Conservation (phyloP, 371 early-diverging fungal species). For the Paraphysoderma sedebokerense region DNA sequence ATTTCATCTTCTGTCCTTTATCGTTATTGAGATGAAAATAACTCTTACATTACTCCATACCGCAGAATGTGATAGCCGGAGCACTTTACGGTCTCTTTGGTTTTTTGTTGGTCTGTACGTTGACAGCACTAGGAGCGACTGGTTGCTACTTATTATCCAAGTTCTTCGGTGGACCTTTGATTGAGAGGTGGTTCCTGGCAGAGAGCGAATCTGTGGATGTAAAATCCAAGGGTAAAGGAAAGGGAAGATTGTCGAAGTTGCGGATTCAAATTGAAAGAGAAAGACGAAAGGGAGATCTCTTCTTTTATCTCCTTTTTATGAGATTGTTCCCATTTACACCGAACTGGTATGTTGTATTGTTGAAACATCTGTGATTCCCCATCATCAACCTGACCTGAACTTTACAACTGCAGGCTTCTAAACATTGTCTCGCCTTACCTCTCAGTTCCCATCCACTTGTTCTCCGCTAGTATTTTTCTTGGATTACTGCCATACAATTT, state of each 20-base stretch:
- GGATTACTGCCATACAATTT: constrained; percentile 14
- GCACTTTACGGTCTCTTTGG: constrained; percentile 11
- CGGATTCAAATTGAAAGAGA: constrained; percentile 3
- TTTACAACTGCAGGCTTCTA: no score
- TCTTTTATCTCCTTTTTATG: constrained; percentile 9
- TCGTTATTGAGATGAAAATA: neutral
- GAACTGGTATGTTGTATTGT: no score
- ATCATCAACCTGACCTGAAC: constrained; percentile 13
- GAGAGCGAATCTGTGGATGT: no score
- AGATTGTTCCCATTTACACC: constrained; percentile 14
- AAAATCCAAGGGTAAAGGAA: no score
- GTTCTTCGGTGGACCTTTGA: constrained; percentile 3
- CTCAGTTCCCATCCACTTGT: constrained; percentile 2
- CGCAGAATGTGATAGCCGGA: constrained; percentile 13
- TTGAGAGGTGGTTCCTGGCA: no score
- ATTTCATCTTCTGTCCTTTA: neutral
- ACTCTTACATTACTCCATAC: neutral
- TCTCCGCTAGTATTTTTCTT: constrained; percentile 6
- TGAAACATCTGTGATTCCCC: constrained; percentile 12
- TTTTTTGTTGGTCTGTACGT: constrained; percentile 3
- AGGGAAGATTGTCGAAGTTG: neutral
- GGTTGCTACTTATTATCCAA: constrained; percentile 9
- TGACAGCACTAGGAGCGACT: constrained; percentile 12
- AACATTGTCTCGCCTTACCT: no score
- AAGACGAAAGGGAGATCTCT: constrained; percentile 4